Evolutionary conservation across 805 yeast genomes (phyloP), one percentile per base, ranked within the genome.

Genomic region (Starmerella floris): DNA sequence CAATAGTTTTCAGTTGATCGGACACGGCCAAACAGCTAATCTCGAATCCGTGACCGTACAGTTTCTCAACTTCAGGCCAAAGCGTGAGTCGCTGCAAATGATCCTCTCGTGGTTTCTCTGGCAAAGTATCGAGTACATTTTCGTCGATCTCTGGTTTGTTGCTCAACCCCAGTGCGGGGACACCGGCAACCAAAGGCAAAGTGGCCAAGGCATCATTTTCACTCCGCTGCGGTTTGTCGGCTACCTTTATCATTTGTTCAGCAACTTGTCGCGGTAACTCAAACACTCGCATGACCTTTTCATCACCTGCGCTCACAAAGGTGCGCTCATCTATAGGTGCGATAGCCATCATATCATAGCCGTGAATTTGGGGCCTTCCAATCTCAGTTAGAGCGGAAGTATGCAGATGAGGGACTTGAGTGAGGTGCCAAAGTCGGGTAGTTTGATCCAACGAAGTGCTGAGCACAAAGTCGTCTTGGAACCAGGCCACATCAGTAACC

Each of bases 31-130:
- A 69, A 35, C 88, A 72, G 0, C 84, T 75, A 30, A 87, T 76
- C 59, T 93, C 99, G 61, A 84, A 93, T 8, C 99, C 99, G 60
- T 91, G 99, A 0, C 99, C 99, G 56, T 91, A 91, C 35, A 91
- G 62, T 59, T 91, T 91, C 55, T 91, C 98, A 43, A 79, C 65
- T 57, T 91, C 99, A 0, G 98, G 98, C 79, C 93, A 91, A 41
- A 91, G 65, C 0, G 97, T 83, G 56, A 78, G 83, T 55, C 97
- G 71, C 59, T 91, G 97, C 23, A 91, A 65, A 47, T 83, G 82
- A 55, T 88, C 95, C 59, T 91, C 99, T 36, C 79, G 63, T 0
- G 98, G 97, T 8, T 94, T 87, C 0, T 62, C 56, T 0, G 50
- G 49, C 35, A 81, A 61, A 0, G 66, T 53, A 3, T 35, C 30